phyloP scores from a whole-genome alignment of 805 yeast species.

The Sporopachydermia lactativora region DNA sequence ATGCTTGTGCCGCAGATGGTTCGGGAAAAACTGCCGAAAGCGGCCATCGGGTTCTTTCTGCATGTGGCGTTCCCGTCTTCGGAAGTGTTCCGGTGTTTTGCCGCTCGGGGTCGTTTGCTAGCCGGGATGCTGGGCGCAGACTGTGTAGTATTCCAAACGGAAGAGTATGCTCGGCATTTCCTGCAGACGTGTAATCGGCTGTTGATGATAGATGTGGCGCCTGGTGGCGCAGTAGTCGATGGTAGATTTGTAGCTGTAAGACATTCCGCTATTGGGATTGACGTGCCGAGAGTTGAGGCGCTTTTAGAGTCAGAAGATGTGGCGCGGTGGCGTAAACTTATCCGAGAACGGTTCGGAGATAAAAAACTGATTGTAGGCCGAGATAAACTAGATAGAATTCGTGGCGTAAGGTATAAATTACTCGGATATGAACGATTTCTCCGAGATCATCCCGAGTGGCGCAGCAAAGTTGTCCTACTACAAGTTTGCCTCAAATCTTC shows the following conservation, averaged over 20 bases:
- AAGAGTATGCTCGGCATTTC: slow-evolving; percentile 89
- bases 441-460: slow-evolving; percentile 53
- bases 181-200: slow-evolving; percentile 79
- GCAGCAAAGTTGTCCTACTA: slow-evolving; percentile 58
- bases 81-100: slow-evolving; percentile 88
- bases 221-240: slow-evolving; percentile 70
- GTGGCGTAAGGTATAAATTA: slow-evolving; percentile 82
- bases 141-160: slow-evolving; percentile 77
- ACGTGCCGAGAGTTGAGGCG: slow-evolving; percentile 29
- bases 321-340: slow-evolving; percentile 47
- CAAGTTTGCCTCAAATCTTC: slow-evolving; percentile 63
- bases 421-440: slow-evolving; percentile 77
- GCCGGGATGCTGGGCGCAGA: slow-evolving; percentile 85
- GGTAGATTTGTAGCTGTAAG: slow-evolving; percentile 22
- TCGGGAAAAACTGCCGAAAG: slow-evolving; percentile 59
- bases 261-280: slow-evolving; percentile 26
- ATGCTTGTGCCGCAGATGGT: slow-evolving; percentile 79
- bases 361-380: slow-evolving; percentile 69
- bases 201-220: slow-evolving; percentile 70
- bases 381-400: slow-evolving; percentile 74
- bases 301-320: slow-evolving; percentile 37
- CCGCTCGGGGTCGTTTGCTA: slow-evolving; percentile 65
- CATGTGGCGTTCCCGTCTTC: slow-evolving; percentile 94
- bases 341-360: slow-evolving; percentile 64
- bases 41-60: slow-evolving; percentile 80